These are phyloP conservation scores for Crataegus laevigata DNA, from an alignment of 306 rosid species.

Conservation along the genomic window DNA sequence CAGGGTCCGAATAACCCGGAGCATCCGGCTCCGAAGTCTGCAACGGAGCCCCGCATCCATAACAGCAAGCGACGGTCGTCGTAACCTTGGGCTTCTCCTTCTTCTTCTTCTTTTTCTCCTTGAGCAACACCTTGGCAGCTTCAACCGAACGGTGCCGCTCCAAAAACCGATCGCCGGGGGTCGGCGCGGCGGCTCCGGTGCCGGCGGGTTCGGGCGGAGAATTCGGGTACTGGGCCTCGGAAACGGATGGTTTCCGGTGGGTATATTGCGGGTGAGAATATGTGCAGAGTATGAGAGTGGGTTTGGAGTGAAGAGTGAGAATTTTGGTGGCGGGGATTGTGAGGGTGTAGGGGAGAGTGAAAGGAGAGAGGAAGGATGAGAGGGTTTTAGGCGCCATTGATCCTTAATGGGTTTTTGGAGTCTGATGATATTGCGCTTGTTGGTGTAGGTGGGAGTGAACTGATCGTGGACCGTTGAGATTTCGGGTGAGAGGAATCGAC, in stretches of 20 bases:
- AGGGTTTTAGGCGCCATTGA: slow-evolving; percentile 64
- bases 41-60: slow-evolving; percentile 90
- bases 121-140: slow-evolving; percentile 47
- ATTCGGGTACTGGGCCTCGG: slow-evolving; percentile 15
- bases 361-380: slow-evolving; percentile 44
- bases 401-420: not conserved
- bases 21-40: slow-evolving; percentile 61
- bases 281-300: slow-evolving; percentile 29
- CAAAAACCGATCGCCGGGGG: slow-evolving; percentile 74
- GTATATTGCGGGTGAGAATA: slow-evolving; percentile 19
- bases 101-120: slow-evolving; percentile 34
- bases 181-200: slow-evolving; percentile 66
- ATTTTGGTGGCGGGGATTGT: slow-evolving; percentile 18
- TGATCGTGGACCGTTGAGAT: not conserved
- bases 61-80: slow-evolving; percentile 45
- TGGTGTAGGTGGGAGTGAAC: not conserved
- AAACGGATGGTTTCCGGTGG: slow-evolving; percentile 14
- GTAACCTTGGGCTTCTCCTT: slow-evolving; percentile 48
- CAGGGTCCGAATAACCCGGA: slow-evolving; percentile 66
- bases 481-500: not conserved
- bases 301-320: slow-evolving; percentile 13
- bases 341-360: slow-evolving; percentile 25
- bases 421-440: not conserved
- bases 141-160: slow-evolving; percentile 55
- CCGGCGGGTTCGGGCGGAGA: slow-evolving; percentile 37